These are phyloP conservation scores for Daldinia concentrica DNA, from an alignment of 495 filamentous ascomycete species.

Conservation along the genomic window DNA sequence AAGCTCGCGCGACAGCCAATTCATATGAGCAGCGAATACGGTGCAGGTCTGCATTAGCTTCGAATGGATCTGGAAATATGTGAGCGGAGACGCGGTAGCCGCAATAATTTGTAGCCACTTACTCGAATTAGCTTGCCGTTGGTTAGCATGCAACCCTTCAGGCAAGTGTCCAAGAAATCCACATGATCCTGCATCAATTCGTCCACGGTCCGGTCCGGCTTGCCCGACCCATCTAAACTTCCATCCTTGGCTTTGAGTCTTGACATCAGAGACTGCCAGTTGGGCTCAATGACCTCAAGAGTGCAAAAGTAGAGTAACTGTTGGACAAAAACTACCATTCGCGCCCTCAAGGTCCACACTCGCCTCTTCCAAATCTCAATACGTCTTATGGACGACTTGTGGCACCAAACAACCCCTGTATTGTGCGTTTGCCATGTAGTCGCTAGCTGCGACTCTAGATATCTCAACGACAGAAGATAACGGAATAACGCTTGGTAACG, in stretches of 20 bases:
- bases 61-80: constrained; percentile 79
- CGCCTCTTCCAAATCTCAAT: constrained; percentile 93
- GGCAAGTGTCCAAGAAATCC: constrained; percentile 94
- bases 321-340: constrained; percentile 97
- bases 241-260: constrained; percentile 72
- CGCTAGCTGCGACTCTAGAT: constrained; percentile 85
- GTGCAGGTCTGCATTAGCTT: constrained; percentile 93
- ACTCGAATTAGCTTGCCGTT: constrained; percentile 93
- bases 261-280: constrained; percentile 93
- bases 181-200: constrained; percentile 99
- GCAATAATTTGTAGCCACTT: constrained; percentile 44
- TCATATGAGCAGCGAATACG: constrained; percentile 88
- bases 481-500: constrained; percentile 96
- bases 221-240: constrained; percentile 55
- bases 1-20: constrained; percentile 79
- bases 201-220: constrained; percentile 85
- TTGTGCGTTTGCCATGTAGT: constrained; percentile 91
- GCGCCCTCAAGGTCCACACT: constrained; percentile 87
- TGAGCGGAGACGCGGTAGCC: constrained; percentile 32
- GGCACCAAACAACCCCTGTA: constrained; percentile 82
- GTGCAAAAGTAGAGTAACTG: constrained; percentile 97
- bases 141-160: constrained; percentile 99
- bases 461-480: constrained; percentile 85
- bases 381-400: constrained; percentile 74
- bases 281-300: constrained; percentile 95